A percentile compares a stretch with the other conserved stretches of the same genome.
Conservation (phyloP, 208 protist species). For the Phytomonas francai region DNA sequence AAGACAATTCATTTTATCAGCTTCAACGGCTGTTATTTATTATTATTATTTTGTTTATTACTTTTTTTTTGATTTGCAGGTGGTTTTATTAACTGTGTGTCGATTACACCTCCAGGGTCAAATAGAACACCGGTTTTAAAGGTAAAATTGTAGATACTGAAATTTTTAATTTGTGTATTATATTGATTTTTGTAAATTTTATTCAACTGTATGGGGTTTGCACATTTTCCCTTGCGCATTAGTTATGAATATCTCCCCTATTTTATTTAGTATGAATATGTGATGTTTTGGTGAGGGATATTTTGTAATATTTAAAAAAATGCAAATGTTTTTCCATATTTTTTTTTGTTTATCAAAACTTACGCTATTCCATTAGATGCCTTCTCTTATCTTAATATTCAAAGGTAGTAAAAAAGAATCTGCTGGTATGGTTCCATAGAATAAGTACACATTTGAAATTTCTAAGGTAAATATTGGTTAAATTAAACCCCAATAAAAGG, state of each 20-base stretch:
- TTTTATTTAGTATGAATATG: not conserved
- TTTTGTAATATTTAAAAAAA: not conserved
- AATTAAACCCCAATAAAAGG: not conserved
- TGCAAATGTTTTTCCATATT: not conserved
- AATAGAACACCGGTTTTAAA: not conserved
- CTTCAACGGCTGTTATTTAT: not conserved
- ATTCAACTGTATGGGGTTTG: not conserved
- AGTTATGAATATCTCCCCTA: not conserved
- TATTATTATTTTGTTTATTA: conserved; percentile 1
- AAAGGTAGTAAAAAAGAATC: not conserved
- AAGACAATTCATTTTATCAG: not conserved
- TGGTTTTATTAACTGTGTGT: not conserved
- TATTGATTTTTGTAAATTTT: not conserved
- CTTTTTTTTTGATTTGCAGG: not conserved
- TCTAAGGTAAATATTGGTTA: not conserved
- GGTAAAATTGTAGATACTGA: not conserved
- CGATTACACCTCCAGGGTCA: not conserved
- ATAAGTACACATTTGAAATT: not conserved
- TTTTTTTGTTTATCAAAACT: not conserved
- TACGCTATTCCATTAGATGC: not conserved
- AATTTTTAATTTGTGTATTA: not conserved
- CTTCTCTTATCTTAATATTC: not conserved
- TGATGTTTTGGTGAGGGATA: not conserved
- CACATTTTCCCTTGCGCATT: not conserved
- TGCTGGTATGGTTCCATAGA: not conserved